A percentile compares a stretch with the other conserved stretches of the same genome.
phyloP scores from a whole-genome alignment of 129 eudicot genomes.

The Flaveria trinervia region DNA sequence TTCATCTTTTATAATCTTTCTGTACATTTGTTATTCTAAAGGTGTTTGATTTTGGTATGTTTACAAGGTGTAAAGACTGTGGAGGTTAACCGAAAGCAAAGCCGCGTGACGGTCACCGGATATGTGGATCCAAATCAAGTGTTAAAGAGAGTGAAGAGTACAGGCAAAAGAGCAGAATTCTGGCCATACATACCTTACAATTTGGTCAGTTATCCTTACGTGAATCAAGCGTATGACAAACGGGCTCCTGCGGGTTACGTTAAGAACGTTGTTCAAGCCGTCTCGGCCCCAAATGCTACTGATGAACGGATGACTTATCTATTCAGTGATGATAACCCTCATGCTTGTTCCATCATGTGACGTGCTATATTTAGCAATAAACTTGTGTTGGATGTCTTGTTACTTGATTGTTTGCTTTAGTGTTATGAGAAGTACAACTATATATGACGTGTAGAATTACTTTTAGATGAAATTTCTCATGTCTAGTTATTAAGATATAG shows the following conservation, averaged over 20 bases:
- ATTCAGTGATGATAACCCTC: conserved; percentile 85
- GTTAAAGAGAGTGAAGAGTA: conserved; percentile 60
- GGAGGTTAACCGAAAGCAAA: conserved; percentile 72
- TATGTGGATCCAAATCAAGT: conserved; percentile 79
- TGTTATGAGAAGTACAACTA: conserved; percentile 8
- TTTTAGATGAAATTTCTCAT: conserved; percentile 25
- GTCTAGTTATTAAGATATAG: conserved; percentile 32
- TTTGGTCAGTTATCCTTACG: conserved; percentile 59
- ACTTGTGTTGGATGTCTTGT: conserved; percentile 9
- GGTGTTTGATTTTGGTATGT: neutral
- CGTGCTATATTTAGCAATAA: conserved; percentile 9
- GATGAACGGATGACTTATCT: conserved; percentile 59
- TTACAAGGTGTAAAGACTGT: conserved; percentile 61
- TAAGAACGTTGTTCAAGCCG: conserved; percentile 59
- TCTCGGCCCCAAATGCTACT: conserved; percentile 51
- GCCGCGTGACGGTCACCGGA: conserved; percentile 71
- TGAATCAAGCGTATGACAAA: conserved; percentile 72
- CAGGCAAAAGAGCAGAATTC: conserved; percentile 90
- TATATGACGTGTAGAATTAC: conserved; percentile 27
- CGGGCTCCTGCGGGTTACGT: conserved; percentile 92
- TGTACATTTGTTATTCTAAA: neutral
- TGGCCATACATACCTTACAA: conserved; percentile 91
- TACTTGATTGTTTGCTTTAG: conserved; percentile 17
- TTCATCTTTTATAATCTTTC: neutral
- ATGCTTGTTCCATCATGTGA: conserved; percentile 94